These are phyloP conservation scores for Wickerhamomyces sp. DNA, from an alignment of 1,139 yeast genomes.

Conservation along the genomic window DNA sequence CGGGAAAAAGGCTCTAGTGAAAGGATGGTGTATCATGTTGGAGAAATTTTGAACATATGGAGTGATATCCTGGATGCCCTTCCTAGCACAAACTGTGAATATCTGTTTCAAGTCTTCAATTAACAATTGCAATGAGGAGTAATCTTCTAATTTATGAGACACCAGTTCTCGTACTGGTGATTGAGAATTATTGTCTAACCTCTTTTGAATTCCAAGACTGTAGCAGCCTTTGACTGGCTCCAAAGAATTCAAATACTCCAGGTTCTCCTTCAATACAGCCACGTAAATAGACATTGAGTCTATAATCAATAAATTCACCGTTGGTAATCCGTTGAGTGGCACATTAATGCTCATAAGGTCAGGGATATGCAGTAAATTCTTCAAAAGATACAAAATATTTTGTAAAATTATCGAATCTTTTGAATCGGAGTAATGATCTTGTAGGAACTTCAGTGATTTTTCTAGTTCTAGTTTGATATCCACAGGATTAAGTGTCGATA, in stretches of 20 bases:
- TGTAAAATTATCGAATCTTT: constrained; percentile 18
- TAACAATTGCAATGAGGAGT: constrained; percentile 22
- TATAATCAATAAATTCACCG: constrained; percentile 12
- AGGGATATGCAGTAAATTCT: constrained; percentile 16
- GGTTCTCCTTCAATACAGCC: constrained; percentile 9
- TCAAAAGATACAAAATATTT: constrained; percentile 14
- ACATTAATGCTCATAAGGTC: constrained; percentile 11
- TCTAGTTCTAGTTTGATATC: constrained; percentile 14
- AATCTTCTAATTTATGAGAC: constrained; percentile 26
- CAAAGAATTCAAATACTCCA: constrained; percentile 18
- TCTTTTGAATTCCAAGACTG: constrained; percentile 46
- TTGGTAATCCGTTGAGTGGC: constrained; percentile 7
- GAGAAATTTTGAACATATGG: constrained; percentile 30
- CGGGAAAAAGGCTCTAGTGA: constrained; percentile 60
- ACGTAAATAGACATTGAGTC: constrained; percentile 6
- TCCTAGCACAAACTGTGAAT: constrained; percentile 33
- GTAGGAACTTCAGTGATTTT: constrained; percentile 9
- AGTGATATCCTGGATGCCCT: constrained; percentile 27
- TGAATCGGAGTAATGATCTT: constrained; percentile 6
- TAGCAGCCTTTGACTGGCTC: constrained; percentile 42
- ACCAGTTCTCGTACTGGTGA: constrained; percentile 49
- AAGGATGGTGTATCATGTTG: constrained; percentile 37
- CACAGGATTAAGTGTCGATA: constrained; percentile 17
- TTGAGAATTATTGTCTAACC: constrained; percentile 53
- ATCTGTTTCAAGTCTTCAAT: constrained; percentile 32